Conservation (phyloP, 495 filamentous ascomycete genomes). For the Clohesyomyces aquaticus region DNA sequence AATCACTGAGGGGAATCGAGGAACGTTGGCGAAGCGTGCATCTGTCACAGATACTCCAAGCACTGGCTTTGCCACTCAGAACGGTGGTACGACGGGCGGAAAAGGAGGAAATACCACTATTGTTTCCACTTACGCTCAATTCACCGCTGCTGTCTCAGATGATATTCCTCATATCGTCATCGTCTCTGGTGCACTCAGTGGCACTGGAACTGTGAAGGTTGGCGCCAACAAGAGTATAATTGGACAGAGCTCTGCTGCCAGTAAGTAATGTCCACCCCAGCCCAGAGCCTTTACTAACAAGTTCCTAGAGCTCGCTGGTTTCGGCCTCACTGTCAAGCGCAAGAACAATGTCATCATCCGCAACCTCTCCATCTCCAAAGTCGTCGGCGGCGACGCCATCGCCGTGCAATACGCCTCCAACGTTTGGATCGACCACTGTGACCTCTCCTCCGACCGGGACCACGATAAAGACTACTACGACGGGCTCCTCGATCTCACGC, state of each 20-base stretch:
- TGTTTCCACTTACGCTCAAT: conserved; percentile 58
- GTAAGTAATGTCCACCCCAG: neutral
- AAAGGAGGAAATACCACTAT: conserved; percentile 61
- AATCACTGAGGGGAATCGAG: conserved; percentile 21
- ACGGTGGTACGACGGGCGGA: conserved; percentile 64
- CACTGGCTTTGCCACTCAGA: conserved; percentile 51
- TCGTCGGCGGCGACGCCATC: conserved; percentile 64
- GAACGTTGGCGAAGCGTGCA: conserved; percentile 43
- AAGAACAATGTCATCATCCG: conserved; percentile 65
- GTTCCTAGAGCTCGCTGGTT: conserved; percentile 51
- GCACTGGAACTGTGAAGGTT: conserved; percentile 23
- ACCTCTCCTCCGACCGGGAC: conserved; percentile 58
- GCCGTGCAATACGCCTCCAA: conserved; percentile 61
- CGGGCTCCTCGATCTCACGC: conserved; percentile 65
- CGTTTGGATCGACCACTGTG: conserved; percentile 71
- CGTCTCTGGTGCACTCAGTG: conserved; percentile 28
- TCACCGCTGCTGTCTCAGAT: conserved; percentile 32
- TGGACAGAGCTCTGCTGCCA: conserved; percentile 33
- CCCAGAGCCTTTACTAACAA: neutral
- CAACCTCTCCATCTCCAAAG: conserved; percentile 64
- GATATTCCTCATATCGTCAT: conserved; percentile 32
- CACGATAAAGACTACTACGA: conserved; percentile 65
- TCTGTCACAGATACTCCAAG: conserved; percentile 45
- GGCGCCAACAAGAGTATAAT: conserved; percentile 41
- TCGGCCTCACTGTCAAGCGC: conserved; percentile 55